A percentile compares a stretch with the other conserved stretches of the same genome.
Conservation (phyloP, 2,329 filamentous ascomycete genomes). For the Bipolaris bicolor region DNA sequence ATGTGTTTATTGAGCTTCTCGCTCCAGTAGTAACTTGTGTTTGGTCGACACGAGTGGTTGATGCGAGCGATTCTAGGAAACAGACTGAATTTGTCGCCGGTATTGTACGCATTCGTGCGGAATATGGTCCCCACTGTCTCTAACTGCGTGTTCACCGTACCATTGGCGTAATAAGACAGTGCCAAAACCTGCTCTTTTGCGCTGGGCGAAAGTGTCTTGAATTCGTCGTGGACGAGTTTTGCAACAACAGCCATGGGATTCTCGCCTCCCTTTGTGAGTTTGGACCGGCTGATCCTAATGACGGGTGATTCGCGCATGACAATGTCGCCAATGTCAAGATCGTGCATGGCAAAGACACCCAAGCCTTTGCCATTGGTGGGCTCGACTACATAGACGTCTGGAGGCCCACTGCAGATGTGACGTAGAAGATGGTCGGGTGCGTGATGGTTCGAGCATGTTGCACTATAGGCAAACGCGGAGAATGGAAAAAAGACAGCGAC, state of each 20-base stretch:
- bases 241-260: conserved; percentile 36
- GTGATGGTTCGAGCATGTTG: conserved; percentile 18
- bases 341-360: conserved; percentile 49
- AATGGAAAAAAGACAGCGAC: not conserved
- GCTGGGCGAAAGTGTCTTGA: conserved; percentile 28
- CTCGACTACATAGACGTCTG: conserved; percentile 36
- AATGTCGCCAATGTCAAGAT: conserved; percentile 48
- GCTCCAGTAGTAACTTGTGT: conserved; percentile 49
- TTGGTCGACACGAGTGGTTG: conserved; percentile 47
- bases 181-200: conserved; percentile 36
- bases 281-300: conserved; percentile 41
- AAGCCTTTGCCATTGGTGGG: conserved; percentile 51
- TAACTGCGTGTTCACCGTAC: conserved; percentile 20
- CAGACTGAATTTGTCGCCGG: conserved; percentile 38
- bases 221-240: conserved; percentile 31
- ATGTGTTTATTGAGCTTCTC: conserved; percentile 35
- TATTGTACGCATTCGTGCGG: conserved; percentile 47
- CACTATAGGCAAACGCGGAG: conserved; percentile 7
- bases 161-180: conserved; percentile 33
- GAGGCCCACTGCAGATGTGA: conserved; percentile 32
- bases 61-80: conserved; percentile 47
- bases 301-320: conserved; percentile 51
- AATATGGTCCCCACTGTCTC: conserved; percentile 42
- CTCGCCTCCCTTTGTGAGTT: conserved; percentile 31
- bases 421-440: conserved; percentile 25